phyloP scores from a whole-genome alignment of 176 grass and related monocot genomes.

The Zea mays region Zm-B73-REFERENCE-NAM-5.0 NC_050102.1:48562501-48563000 shows the following conservation, averaged over 20 bases:
- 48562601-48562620: slow-evolving; percentile 47
- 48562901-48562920: background rate
- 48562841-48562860: background rate
- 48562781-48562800: background rate
- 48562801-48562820: background rate
- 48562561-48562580: slow-evolving; percentile 27
- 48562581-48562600: slow-evolving; percentile 38
- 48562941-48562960: background rate
- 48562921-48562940: background rate
- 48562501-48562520: slow-evolving; percentile 58
- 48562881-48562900: background rate
- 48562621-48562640: slow-evolving; percentile 9
- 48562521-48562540: slow-evolving; percentile 26
- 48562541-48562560: slow-evolving; percentile 18
- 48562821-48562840: slow-evolving; percentile 16
- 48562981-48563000: slow-evolving; percentile 8
- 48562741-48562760: background rate
- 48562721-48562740: background rate
- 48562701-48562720: background rate
- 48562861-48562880: background rate
- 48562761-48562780: background rate
- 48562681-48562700: slow-evolving; percentile 13
- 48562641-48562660: background rate
- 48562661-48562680: background rate
- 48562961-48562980: background rate